These are phyloP conservation scores for Gigaspora rosea DNA, from an alignment of 192 early-diverging fungal species.

Conservation along the genomic window DNA sequence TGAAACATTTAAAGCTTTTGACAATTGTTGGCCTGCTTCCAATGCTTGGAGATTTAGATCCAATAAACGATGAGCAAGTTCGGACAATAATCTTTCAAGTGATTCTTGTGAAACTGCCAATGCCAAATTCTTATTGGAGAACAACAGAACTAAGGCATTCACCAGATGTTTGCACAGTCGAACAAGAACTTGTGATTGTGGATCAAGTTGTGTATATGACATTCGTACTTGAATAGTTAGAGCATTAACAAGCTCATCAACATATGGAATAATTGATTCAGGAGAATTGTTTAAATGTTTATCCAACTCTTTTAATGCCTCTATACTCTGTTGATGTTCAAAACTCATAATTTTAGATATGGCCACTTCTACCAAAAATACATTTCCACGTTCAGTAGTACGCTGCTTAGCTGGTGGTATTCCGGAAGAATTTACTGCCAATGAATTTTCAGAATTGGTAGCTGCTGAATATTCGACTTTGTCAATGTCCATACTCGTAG, in stretches of 20 bases:
- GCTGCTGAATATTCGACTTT: not conserved
- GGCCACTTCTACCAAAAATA: conserved; percentile 64
- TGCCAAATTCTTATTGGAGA: conserved; percentile 70
- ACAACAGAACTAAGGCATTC: conserved; percentile 76
- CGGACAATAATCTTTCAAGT: conserved; percentile 69
- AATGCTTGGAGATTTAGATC: conserved; percentile 71
- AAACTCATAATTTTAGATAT: conserved; percentile 68
- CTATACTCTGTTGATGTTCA: conserved; percentile 65
- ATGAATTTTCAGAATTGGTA: not conserved
- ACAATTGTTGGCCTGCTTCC: conserved; percentile 61
- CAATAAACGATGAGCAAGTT: conserved; percentile 77
- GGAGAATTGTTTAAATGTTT: conserved; percentile 55
- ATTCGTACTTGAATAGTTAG: conserved; percentile 75
- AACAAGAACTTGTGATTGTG: conserved; percentile 48
- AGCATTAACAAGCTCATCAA: conserved; percentile 69
- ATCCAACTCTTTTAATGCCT: conserved; percentile 77
- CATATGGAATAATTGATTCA: conserved; percentile 57
- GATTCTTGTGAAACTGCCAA: conserved; percentile 60
- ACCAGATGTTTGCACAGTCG: conserved; percentile 82
- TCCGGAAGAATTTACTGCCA: not conserved
- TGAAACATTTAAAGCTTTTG: conserved; percentile 79
- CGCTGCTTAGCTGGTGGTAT: conserved; percentile 34
- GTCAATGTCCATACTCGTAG: conserved; percentile 20
- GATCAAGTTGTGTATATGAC: conserved; percentile 64
- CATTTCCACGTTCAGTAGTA: conserved; percentile 35